phyloP scores from a whole-genome alignment of 2,329 filamentous ascomycete genomes.

The Cytospora paraplurivora region DNA sequence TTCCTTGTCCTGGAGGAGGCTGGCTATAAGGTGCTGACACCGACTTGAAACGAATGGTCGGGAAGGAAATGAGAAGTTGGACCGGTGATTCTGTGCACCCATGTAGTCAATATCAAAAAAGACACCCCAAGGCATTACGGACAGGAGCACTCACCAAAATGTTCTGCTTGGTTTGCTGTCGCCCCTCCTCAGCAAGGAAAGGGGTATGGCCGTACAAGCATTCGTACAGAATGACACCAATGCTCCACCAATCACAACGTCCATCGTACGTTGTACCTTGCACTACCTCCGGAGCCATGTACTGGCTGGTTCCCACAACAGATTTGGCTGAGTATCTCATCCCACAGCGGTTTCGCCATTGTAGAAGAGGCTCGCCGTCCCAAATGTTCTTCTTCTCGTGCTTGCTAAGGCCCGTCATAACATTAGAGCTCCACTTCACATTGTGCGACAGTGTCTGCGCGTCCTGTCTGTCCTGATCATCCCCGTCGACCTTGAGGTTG shows the following conservation, averaged over 20 bases:
- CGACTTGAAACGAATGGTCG: slow-evolving; percentile 66
- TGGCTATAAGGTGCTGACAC: slow-evolving; percentile 76
- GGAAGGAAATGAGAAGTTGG: slow-evolving; percentile 70
- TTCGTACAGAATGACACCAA: slow-evolving; percentile 92
- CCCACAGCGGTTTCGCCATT: slow-evolving; percentile 69
- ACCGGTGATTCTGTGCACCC: slow-evolving; percentile 63
- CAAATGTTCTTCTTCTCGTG: slow-evolving; percentile 40
- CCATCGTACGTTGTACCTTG: slow-evolving; percentile 82
- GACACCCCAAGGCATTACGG: neutral
- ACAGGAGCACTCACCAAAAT: slow-evolving; percentile 64
- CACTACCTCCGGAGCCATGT: slow-evolving; percentile 96
- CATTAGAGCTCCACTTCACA: slow-evolving; percentile 45
- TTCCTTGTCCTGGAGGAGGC: slow-evolving; percentile 73
- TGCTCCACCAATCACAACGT: slow-evolving; percentile 95
- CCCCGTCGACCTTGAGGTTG: slow-evolving; percentile 72
- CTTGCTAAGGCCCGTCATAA: slow-evolving; percentile 43
- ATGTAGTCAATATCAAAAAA: slow-evolving; percentile 1
- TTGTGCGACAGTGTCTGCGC: slow-evolving; percentile 40
- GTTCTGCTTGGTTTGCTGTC: slow-evolving; percentile 81
- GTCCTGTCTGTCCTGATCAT: slow-evolving; percentile 68
- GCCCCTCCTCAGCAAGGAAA: slow-evolving; percentile 76
- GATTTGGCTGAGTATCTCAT: slow-evolving; percentile 77
- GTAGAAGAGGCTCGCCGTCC: slow-evolving; percentile 56
- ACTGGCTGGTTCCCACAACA: slow-evolving; percentile 93
- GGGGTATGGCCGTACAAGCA: slow-evolving; percentile 91